A percentile compares a stretch with the other conserved stretches of the same genome.
Conservation (phyloP, 306 rosid genomes). For the Lathyrus aphaca region DNA sequence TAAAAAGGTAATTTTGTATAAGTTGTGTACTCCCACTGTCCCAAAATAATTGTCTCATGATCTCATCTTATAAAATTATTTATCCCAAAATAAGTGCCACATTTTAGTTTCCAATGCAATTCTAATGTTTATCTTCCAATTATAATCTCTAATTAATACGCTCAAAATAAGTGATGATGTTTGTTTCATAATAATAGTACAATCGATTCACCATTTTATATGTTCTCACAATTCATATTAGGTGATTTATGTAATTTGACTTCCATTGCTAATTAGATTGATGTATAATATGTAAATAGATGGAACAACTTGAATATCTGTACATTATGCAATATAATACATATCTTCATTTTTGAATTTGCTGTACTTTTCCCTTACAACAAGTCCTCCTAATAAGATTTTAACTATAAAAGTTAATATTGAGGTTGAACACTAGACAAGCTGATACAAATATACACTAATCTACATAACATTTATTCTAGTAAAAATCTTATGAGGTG, state of each 20-base stretch:
- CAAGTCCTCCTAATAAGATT: not conserved
- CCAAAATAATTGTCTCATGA: too few species aligned
- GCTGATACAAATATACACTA: not conserved
- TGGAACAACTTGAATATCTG: constrained; percentile 17
- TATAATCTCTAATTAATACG: too few species aligned
- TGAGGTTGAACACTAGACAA: not conserved
- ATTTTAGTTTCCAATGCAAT: too few species aligned
- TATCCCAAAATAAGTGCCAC: too few species aligned
- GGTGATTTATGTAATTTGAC: constrained; percentile 31
- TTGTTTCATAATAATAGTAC: not conserved
- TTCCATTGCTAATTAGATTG: too few species aligned
- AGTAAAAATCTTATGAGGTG: not conserved
- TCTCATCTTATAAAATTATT: too few species aligned
- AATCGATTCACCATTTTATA: constrained; percentile 22
- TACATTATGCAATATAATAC: not conserved
- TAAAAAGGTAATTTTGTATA: too few species aligned
- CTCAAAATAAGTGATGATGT: too few species aligned
- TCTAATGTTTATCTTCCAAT: too few species aligned
- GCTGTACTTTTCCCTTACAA: not conserved
- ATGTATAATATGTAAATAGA: constrained; percentile 41
- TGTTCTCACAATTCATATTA: not conserved
- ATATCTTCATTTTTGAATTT: constrained; percentile 2
- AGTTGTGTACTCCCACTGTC: too few species aligned
- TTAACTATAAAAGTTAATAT: not conserved
- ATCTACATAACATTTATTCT: not conserved